These are phyloP conservation scores for Sanghuangporus weigelae DNA, from an alignment of 1,284 basidiomycete species.

Conservation along the genomic window DNA sequence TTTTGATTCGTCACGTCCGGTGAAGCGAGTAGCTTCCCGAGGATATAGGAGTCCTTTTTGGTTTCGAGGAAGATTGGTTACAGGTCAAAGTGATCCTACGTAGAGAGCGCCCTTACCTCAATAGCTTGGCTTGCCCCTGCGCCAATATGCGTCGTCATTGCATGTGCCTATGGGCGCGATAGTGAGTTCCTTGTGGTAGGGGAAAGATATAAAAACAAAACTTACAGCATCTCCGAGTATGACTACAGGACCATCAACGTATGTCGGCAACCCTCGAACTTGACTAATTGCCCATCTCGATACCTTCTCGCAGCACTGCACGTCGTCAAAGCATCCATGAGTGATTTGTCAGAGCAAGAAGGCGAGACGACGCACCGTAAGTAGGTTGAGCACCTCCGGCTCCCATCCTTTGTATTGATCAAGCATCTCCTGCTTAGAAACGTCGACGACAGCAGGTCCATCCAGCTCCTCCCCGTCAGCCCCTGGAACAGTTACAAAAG, in stretches of 20 bases:
- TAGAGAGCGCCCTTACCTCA: constrained; percentile 25
- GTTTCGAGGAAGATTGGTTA: neutral
- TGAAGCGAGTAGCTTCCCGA: constrained; percentile 29
- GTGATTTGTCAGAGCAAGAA: constrained; percentile 3
- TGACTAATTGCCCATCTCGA: constrained; percentile 25
- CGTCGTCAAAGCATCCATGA: neutral
- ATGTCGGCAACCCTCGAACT: constrained; percentile 21
- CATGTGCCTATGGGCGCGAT: constrained; percentile 29
- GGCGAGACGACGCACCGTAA: constrained; percentile 19
- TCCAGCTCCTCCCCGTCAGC: constrained; percentile 22
- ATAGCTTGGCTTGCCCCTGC: constrained; percentile 38
- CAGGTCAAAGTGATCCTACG: neutral
- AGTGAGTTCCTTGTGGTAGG: neutral
- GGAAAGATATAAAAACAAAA: neutral
- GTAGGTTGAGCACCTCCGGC: constrained; percentile 22
- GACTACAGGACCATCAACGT: constrained; percentile 21
- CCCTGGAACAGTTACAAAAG: constrained; percentile 20
- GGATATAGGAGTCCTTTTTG: constrained; percentile 32
- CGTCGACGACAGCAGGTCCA: constrained; percentile 23
- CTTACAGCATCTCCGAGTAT: constrained; percentile 26
- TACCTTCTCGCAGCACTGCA: constrained; percentile 22
- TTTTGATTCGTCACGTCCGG: constrained; percentile 16
- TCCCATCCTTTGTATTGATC: constrained; percentile 24
- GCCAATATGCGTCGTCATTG: constrained; percentile 36
- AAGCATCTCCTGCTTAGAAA: constrained; percentile 21